Conservation (phyloP, 495 filamentous ascomycete species). For the Friedmanniomyces endolithicus region DNA sequence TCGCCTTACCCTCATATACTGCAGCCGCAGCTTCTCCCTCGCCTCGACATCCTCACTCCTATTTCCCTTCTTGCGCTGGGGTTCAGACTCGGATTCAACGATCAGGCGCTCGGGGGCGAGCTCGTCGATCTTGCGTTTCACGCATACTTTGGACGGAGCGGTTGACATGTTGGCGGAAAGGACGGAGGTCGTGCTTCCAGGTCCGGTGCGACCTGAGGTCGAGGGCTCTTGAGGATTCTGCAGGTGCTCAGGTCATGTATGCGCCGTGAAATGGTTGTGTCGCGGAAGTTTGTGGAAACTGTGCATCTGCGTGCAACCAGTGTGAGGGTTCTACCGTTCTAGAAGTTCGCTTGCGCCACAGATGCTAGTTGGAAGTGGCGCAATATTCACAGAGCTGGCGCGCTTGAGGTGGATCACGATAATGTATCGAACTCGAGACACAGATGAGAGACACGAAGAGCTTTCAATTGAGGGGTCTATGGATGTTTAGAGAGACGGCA, state of each 20-base stretch:
- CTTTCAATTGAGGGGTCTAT: no score
- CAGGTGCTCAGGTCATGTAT: no score
- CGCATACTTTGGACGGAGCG: background rate
- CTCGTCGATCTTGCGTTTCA: conserved; percentile 17
- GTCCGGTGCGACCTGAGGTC: background rate
- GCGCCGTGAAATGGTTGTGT: background rate
- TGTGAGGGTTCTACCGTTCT: no score
- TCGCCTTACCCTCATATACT: background rate
- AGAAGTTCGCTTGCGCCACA: no score
- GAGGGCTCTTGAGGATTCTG: no score
- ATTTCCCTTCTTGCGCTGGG: background rate
- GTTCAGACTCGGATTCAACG: background rate
- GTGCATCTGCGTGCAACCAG: no score
- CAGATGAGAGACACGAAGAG: no score
- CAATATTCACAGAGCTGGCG: no score
- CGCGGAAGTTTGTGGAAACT: no score
- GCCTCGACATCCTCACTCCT: background rate
- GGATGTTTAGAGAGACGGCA: background rate
- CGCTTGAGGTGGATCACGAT: no score
- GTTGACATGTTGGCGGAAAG: background rate
- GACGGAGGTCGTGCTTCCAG: background rate
- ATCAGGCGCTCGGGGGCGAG: conserved; percentile 4
- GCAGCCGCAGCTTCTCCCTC: background rate
- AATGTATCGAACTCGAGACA: no score
- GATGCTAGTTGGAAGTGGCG: no score